phyloP scores from a whole-genome alignment of 192 early-diverging fungal species.

The Gigaspora rosea region DNA sequence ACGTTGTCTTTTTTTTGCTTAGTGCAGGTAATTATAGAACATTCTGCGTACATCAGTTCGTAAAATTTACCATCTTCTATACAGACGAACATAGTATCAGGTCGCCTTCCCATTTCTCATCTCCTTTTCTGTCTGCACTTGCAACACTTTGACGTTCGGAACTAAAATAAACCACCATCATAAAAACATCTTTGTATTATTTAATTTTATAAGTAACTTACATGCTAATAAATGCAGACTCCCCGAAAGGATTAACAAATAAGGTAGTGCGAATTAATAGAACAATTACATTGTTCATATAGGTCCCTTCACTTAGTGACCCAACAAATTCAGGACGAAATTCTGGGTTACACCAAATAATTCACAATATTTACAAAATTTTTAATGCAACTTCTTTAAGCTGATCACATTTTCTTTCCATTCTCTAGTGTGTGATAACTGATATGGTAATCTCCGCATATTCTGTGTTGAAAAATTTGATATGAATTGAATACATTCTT shows the following conservation, averaged over 20 bases:
- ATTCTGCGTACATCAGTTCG: slow-evolving; percentile 14
- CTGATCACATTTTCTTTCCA: slow-evolving; percentile 1
- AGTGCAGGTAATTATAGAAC: neutral
- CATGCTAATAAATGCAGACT: slow-evolving; percentile 17
- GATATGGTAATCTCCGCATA: neutral
- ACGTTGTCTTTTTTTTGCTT: slow-evolving; percentile 1
- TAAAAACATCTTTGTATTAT: neutral
- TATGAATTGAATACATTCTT: slow-evolving; percentile 2
- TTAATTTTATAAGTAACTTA: neutral
- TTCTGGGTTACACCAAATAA: neutral
- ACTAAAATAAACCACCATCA: neutral
- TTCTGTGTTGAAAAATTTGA: slow-evolving; percentile 5
- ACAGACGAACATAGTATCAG: slow-evolving; percentile 8
- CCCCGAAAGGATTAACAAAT: slow-evolving; percentile 20
- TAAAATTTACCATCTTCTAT: slow-evolving; percentile 16
- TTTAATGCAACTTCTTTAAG: slow-evolving; percentile 16
- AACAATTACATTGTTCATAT: slow-evolving; percentile 11
- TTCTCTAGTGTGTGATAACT: neutral
- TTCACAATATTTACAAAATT: neutral
- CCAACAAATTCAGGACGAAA: slow-evolving; percentile 16
- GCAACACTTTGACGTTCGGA: slow-evolving; percentile 1
- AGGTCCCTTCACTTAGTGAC: neutral
- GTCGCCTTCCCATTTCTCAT: slow-evolving; percentile 6
- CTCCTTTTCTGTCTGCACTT: slow-evolving; percentile 3
- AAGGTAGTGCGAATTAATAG: neutral